A percentile compares a stretch with the other conserved stretches of the same genome.
Conservation (phyloP, 2,329 filamentous ascomycete genomes). For the Botrytis galanthina region DNA sequence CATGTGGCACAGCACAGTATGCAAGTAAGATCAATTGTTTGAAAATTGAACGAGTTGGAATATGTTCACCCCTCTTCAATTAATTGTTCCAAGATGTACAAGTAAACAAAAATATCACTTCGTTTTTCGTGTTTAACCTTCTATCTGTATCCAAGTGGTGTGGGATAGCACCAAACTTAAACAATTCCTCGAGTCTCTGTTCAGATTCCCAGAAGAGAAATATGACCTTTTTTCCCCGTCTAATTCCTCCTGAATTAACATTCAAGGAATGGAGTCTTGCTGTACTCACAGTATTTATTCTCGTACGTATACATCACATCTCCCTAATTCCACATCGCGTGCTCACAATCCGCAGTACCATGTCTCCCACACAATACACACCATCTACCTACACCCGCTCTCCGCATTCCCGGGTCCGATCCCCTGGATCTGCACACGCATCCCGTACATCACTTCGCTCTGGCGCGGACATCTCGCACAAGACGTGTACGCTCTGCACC, state of each 20-base stretch:
- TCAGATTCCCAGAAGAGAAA: neutral
- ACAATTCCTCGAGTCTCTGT: neutral
- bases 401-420: neutral
- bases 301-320: neutral
- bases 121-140: rapidly evolving
- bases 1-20: neutral
- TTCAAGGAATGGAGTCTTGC: neutral
- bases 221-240: neutral
- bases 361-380: too few species aligned
- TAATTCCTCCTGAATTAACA: neutral
- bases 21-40: neutral
- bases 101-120: neutral
- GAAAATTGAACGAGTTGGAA: neutral
- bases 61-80: neutral
- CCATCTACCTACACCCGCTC: neutral
- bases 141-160: neutral
- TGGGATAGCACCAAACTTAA: neutral
- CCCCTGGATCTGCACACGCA: neutral
- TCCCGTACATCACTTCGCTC: neutral
- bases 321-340: too few species aligned
- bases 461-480: neutral
- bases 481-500: neutral
- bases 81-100: neutral
- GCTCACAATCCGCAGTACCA: neutral
- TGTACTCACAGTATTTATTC: neutral